Conservation (phyloP, 176 grass and related monocot species). For the Chloris gayana region DNA sequence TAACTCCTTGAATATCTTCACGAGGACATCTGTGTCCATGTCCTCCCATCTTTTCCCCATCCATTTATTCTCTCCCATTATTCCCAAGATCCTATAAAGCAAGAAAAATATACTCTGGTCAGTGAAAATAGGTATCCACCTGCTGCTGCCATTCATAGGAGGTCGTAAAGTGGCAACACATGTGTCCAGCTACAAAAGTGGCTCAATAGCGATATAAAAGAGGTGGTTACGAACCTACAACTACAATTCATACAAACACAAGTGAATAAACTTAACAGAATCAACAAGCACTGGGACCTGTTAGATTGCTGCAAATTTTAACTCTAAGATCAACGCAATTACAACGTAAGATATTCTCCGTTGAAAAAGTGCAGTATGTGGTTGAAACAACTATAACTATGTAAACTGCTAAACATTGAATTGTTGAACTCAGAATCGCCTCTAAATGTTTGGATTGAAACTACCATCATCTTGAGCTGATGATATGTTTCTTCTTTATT, state of each 20-base stretch:
- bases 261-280: neutral
- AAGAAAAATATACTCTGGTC: constrained; percentile 22
- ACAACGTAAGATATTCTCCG: neutral
- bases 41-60: constrained; percentile 94
- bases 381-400: constrained; percentile 7
- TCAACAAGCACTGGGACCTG: constrained; percentile 4
- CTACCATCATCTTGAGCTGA: neutral
- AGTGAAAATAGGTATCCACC: constrained; percentile 22
- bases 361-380: constrained; percentile 1
- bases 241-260: neutral
- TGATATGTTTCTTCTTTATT: neutral
- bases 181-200: neutral
- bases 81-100: constrained; percentile 42
- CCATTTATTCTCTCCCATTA: constrained; percentile 81
- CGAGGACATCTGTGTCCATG: constrained; percentile 96
- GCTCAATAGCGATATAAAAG: constrained; percentile 1
- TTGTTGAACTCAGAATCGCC: neutral
- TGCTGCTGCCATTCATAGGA: constrained; percentile 10
- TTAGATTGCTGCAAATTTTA: constrained; percentile 6
- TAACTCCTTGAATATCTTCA: constrained; percentile 96
- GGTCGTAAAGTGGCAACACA: neutral
- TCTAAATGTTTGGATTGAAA: constrained; percentile 15
- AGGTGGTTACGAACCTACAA: neutral
- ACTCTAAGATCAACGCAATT: neutral
- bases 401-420: constrained; percentile 12